These are phyloP conservation scores for Lodderomyces orthopsilosis DNA, from an alignment of 1,139 yeast genomes.

Conservation along the genomic window DNA sequence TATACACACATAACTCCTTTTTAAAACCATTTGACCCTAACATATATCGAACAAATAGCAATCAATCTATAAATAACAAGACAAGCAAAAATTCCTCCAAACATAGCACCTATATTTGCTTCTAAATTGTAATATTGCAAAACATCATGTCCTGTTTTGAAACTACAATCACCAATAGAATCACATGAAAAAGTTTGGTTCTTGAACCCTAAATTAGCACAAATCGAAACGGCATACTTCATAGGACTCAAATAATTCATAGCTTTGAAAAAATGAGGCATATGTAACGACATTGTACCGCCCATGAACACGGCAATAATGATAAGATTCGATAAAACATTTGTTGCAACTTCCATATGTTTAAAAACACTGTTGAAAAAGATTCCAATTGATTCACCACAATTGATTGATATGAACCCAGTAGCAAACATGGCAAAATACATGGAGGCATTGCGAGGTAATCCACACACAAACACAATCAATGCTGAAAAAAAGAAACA, in stretches of 20 bases:
- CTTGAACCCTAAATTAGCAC: constrained; percentile 37
- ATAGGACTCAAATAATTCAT: constrained; percentile 73
- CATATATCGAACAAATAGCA: constrained; percentile 25
- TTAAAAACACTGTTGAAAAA: constrained; percentile 69
- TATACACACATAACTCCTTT: neutral
- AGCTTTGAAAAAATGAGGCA: constrained; percentile 68
- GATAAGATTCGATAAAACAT: constrained; percentile 59
- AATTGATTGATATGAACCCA: constrained; percentile 55
- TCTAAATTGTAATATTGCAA: constrained; percentile 33
- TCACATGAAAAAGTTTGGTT: constrained; percentile 33
- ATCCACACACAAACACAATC: constrained; percentile 66
- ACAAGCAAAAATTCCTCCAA: constrained; percentile 39
- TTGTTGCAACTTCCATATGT: constrained; percentile 79
- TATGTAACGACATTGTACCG: constrained; percentile 76
- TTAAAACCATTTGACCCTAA: constrained; percentile 24
- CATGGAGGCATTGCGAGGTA: constrained; percentile 67
- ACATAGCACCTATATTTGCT: constrained; percentile 27
- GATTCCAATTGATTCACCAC: constrained; percentile 84
- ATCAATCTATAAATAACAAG: constrained; percentile 33
- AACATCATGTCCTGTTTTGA: constrained; percentile 35
- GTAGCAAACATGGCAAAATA: constrained; percentile 64
- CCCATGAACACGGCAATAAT: constrained; percentile 79
- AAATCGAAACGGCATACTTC: constrained; percentile 62
- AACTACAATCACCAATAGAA: constrained; percentile 22
- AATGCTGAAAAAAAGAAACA: constrained; percentile 58